Conservation (phyloP, 2,329 filamentous ascomycete genomes). For the Sarocladium brachiariae region DNA sequence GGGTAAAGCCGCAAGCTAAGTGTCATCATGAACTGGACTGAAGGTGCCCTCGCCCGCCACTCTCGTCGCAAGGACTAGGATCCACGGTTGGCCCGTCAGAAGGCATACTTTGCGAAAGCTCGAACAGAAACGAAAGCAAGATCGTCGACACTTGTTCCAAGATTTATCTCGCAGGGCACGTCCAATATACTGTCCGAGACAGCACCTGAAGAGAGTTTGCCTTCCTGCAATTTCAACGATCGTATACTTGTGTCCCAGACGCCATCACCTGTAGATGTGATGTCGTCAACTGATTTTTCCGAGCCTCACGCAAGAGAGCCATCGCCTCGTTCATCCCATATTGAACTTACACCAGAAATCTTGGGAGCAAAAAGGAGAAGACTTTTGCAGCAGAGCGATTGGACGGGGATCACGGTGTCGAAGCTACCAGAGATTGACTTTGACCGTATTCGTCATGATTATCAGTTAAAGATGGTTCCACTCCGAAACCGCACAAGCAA, state of each 20-base stretch:
- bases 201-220: too few species aligned
- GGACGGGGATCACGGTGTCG: conserved; percentile 25
- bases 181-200: not conserved
- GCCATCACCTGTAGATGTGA: too few species aligned
- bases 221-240: too few species aligned
- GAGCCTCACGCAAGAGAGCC: too few species aligned
- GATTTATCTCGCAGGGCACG: conserved; percentile 16
- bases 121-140: conserved; percentile 13
- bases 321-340: too few species aligned
- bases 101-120: conserved; percentile 30
- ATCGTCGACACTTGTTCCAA: conserved; percentile 19
- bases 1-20: too few species aligned
- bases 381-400: conserved; percentile 15
- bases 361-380: conserved; percentile 13
- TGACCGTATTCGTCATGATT: conserved; percentile 13
- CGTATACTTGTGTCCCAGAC: too few species aligned
- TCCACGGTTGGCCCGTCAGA: conserved; percentile 27
- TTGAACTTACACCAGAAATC: too few species aligned
- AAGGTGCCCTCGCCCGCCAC: conserved; percentile 30
- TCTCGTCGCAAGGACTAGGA: conserved; percentile 26
- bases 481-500: not conserved
- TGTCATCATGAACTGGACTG: conserved; percentile 35
- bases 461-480: conserved; percentile 5
- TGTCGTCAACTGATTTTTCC: too few species aligned
- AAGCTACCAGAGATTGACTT: conserved; percentile 20